phyloP scores from a whole-genome alignment of 768 basidiomycete species.

The Tulasnella sp. region DNA sequence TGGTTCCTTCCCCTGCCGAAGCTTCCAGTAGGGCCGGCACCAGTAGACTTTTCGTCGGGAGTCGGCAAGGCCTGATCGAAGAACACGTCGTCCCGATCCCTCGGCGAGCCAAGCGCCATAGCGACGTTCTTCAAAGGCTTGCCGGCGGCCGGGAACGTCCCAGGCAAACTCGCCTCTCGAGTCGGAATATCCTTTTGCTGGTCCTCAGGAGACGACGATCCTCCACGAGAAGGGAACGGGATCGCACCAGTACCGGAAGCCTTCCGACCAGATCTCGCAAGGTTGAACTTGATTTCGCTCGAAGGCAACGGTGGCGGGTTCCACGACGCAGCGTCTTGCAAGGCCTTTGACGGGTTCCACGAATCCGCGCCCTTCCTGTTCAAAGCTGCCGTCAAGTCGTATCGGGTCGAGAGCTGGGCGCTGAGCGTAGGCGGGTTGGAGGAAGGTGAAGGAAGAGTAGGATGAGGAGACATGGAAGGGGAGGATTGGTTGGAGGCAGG shows the following conservation, averaged over 20 bases:
- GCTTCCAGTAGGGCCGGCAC: neutral
- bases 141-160: neutral
- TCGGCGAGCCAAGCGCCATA: slow-evolving; percentile 8
- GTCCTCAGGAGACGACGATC: neutral
- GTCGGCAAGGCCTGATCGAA: neutral
- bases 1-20: slow-evolving; percentile 9
- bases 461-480: slow-evolving; percentile 6
- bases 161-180: neutral
- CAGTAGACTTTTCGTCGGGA: too few relatives aligned
- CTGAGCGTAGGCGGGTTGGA: slow-evolving; percentile 12
- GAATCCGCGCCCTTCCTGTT: neutral
- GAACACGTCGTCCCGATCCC: neutral
- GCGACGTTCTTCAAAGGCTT: neutral
- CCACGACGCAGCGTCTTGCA: slow-evolving; percentile 11
- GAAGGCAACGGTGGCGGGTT: slow-evolving; percentile 21
- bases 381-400: slow-evolving; percentile 25
- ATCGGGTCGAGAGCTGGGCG: slow-evolving; percentile 23
- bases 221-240: slow-evolving; percentile 8
- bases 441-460: neutral
- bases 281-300: neutral
- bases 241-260: neutral
- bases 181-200: neutral
- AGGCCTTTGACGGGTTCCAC: slow-evolving; percentile 14
- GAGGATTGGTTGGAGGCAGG: slow-evolving; percentile 12
- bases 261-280: neutral